Conservation (phyloP, 2,329 filamentous ascomycete species). For the Fulvia fulva region DNA sequence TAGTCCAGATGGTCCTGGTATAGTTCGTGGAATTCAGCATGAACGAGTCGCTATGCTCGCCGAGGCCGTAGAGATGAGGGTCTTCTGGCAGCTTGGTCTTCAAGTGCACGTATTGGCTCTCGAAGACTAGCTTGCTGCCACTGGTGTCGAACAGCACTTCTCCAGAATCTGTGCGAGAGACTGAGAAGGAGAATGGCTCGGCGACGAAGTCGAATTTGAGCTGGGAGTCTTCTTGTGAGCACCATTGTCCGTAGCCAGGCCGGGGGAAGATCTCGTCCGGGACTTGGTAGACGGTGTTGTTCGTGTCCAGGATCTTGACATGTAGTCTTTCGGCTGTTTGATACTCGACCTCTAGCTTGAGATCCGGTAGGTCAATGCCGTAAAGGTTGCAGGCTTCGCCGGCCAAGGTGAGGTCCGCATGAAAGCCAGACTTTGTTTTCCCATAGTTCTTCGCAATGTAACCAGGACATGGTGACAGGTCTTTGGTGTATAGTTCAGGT, state of each 20-base stretch:
- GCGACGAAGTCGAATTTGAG: constrained; percentile 32
- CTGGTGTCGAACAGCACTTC: constrained; percentile 32
- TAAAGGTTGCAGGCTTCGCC: constrained; percentile 27
- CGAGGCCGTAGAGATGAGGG: constrained; percentile 33
- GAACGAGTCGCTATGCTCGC: constrained; percentile 30
- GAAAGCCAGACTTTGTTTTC: constrained; percentile 21
- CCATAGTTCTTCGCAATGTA: constrained; percentile 26
- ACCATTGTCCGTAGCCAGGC: constrained; percentile 15
- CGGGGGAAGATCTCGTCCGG: constrained; percentile 15
- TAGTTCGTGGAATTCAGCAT: constrained; percentile 30
- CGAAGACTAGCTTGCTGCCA: constrained; percentile 30
- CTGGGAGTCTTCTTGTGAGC: constrained; percentile 24
- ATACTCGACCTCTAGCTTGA: constrained; percentile 26
- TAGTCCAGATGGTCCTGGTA: constrained; percentile 32
- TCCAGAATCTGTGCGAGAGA: constrained; percentile 22
- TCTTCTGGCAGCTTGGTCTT: constrained; percentile 26
- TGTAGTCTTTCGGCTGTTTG: constrained; percentile 26
- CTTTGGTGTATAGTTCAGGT: no score
- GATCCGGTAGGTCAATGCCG: constrained; percentile 28
- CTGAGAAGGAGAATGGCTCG: constrained; percentile 30
- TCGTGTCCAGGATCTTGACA: constrained; percentile 24
- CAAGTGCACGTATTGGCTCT: constrained; percentile 34
- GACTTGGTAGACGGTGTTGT: constrained; percentile 27
- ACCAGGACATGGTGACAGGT: no score
- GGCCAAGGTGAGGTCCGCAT: constrained; percentile 27